Evolutionary conservation across 768 basidiomycete genomes (phyloP).

Genomic region (button mushroom (Agaricus bisporus)): DNA sequence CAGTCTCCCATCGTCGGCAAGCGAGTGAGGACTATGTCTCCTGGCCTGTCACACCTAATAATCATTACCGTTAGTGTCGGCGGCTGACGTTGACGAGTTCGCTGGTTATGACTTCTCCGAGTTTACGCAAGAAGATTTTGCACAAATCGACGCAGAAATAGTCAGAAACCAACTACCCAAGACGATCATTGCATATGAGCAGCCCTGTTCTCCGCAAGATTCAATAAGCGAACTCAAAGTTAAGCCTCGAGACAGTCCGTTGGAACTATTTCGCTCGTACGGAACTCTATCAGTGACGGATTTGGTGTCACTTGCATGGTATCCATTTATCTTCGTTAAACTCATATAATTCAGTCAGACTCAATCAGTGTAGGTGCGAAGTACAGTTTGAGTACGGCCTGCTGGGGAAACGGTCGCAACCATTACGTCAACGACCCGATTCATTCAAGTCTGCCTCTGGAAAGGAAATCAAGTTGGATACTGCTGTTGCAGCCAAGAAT

Average conservation of each 20-base stretch:
- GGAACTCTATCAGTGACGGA: constrained; percentile 57
- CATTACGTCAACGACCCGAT: constrained; percentile 43
- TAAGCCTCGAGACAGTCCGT: constrained; percentile 8
- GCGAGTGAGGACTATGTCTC: not conserved
- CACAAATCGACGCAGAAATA: constrained; percentile 37
- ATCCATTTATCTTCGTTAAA: constrained; percentile 14
- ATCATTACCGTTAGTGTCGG: constrained; percentile 15
- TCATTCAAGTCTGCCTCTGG: constrained; percentile 53
- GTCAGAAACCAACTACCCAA: constrained; percentile 10
- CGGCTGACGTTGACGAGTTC: constrained; percentile 25
- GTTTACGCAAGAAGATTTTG: constrained; percentile 54
- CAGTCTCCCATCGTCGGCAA: not conserved
- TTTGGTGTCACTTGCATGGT: constrained; percentile 58
- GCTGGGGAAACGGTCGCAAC: constrained; percentile 46
- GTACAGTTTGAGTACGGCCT: constrained; percentile 75
- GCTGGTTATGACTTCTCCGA: constrained; percentile 44
- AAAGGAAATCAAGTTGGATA: constrained; percentile 50
- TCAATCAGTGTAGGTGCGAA: constrained; percentile 54
- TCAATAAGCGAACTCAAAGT: not conserved
- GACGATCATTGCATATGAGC: constrained; percentile 5
- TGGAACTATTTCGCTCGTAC: constrained; percentile 36
- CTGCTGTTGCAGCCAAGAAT: constrained; percentile 45
- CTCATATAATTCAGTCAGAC: not conserved
- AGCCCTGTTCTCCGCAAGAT: not conserved
- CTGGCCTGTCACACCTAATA: not conserved